phyloP scores from a whole-genome alignment of 1,284 basidiomycete genomes.

The Wolfiporia cocos region DNA sequence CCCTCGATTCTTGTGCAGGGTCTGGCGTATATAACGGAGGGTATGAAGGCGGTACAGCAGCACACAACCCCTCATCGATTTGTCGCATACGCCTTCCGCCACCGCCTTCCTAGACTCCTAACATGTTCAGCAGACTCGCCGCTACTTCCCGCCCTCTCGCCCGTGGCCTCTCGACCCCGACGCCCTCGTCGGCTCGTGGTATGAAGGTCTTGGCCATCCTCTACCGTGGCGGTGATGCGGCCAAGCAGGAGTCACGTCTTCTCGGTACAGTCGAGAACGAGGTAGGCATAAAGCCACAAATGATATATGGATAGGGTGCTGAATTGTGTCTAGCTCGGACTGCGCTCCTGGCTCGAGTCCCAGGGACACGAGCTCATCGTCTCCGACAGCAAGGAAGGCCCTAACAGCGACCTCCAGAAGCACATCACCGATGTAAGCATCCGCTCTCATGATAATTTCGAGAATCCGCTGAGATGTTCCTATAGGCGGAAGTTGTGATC shows the following conservation, averaged over 20 bases:
- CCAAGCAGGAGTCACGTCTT: background rate
- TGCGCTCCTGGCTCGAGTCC: slow-evolving; percentile 55
- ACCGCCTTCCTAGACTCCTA: no score
- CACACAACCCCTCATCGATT: no score
- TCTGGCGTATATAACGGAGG: no score
- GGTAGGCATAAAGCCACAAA: background rate
- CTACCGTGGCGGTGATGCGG: background rate
- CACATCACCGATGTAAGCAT: slow-evolving; percentile 72
- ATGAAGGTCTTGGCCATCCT: background rate
- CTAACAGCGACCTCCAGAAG: slow-evolving; percentile 83
- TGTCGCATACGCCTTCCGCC: no score
- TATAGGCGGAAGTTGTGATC: slow-evolving; percentile 70
- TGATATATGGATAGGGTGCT: slow-evolving; percentile 37
- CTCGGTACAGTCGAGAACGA: background rate
- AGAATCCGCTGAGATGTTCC: background rate
- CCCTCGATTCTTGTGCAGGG: no score
- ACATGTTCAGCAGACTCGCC: no score
- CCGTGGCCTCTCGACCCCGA: slow-evolving; percentile 20
- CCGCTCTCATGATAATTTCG: slow-evolving; percentile 29
- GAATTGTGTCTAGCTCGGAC: background rate
- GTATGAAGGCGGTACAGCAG: no score
- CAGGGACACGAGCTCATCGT: slow-evolving; percentile 77
- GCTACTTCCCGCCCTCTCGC: background rate
- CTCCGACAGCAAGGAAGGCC: slow-evolving; percentile 85
- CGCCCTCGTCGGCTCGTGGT: slow-evolving; percentile 14